phyloP scores from a whole-genome alignment of 2,329 filamentous ascomycete genomes.

The Epichloe gansuensis region DNA sequence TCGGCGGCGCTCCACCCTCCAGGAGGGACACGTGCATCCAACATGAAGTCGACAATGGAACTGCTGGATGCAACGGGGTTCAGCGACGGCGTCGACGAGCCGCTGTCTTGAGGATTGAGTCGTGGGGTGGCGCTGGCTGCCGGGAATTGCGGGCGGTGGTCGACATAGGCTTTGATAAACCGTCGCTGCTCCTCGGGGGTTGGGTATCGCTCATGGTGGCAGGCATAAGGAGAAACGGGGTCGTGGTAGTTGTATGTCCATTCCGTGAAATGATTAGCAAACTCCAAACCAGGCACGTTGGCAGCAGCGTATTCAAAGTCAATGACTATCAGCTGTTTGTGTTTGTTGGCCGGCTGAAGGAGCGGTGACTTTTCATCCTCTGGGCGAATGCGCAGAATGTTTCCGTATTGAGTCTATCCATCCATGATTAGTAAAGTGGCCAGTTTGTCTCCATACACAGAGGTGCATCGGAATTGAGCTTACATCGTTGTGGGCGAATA shows the following conservation, averaged over 20 bases:
- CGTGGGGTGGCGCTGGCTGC: conserved; percentile 39
- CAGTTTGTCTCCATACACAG: too few relatives aligned
- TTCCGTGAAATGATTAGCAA: conserved; percentile 96
- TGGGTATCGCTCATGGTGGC: conserved; percentile 60
- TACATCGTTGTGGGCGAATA: conserved; percentile 98
- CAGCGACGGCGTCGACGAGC: conserved; percentile 23
- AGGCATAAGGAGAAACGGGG: conserved; percentile 47
- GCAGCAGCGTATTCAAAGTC: conserved; percentile 96
- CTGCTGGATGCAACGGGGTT: conserved; percentile 28
- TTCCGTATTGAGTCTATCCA: conserved; percentile 85
- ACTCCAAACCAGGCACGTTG: conserved; percentile 76
- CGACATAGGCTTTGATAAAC: conserved; percentile 77
- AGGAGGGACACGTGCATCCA: conserved; percentile 55
- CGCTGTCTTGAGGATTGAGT: conserved; percentile 31
- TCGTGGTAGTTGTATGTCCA: conserved; percentile 98
- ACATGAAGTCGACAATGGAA: conserved; percentile 60
- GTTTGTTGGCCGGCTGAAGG: conserved; percentile 76
- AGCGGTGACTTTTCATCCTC: conserved; percentile 71
- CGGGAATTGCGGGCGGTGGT: conserved; percentile 59
- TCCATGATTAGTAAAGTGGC: neutral
- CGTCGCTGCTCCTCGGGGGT: conserved; percentile 68
- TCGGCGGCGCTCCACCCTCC: conserved; percentile 41
- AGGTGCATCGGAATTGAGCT: conserved; percentile 19
- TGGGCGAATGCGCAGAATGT: conserved; percentile 65
- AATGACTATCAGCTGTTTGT: conserved; percentile 93